phyloP scores from a whole-genome alignment of 1,139 yeast species.

The Candida sp. region DNA sequence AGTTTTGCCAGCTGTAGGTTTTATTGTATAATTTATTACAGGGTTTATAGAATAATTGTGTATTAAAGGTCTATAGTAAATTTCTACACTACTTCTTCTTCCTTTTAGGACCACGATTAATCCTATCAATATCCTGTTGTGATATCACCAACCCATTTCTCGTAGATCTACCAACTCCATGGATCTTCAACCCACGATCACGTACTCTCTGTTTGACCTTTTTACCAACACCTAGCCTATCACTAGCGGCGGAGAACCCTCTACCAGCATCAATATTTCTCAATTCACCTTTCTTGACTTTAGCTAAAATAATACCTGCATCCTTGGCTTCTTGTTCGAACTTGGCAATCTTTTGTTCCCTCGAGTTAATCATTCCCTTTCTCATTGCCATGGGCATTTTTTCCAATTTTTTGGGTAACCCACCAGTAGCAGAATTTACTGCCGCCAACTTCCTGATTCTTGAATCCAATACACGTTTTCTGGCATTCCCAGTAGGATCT shows the following conservation, averaged over 20 bases:
- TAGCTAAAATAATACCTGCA: conserved; percentile 81
- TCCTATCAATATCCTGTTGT: conserved; percentile 60
- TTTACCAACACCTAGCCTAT: conserved; percentile 56
- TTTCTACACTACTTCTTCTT: neutral
- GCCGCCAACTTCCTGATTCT: conserved; percentile 59
- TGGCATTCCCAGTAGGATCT: conserved; percentile 76
- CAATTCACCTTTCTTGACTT: conserved; percentile 60
- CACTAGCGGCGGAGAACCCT: conserved; percentile 49
- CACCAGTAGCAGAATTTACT: conserved; percentile 40
- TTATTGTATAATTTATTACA: too few relatives aligned
- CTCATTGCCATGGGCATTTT: conserved; percentile 88
- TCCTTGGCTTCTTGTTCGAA: conserved; percentile 78
- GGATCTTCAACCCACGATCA: conserved; percentile 77
- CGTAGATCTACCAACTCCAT: conserved; percentile 75
- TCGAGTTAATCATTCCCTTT: conserved; percentile 71
- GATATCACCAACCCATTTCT: conserved; percentile 79
- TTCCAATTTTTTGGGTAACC: conserved; percentile 50
- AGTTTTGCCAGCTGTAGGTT: too few relatives aligned
- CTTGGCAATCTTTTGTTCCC: conserved; percentile 48
- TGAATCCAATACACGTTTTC: conserved; percentile 69
- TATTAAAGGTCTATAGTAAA: neutral
- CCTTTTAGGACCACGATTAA: conserved; percentile 14
- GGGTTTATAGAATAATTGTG: too few relatives aligned
- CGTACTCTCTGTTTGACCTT: conserved; percentile 37
- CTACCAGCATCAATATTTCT: conserved; percentile 54